Base-by-base conservation (phyloP, 208 protist species). In the Angomonas deanei region DNA sequence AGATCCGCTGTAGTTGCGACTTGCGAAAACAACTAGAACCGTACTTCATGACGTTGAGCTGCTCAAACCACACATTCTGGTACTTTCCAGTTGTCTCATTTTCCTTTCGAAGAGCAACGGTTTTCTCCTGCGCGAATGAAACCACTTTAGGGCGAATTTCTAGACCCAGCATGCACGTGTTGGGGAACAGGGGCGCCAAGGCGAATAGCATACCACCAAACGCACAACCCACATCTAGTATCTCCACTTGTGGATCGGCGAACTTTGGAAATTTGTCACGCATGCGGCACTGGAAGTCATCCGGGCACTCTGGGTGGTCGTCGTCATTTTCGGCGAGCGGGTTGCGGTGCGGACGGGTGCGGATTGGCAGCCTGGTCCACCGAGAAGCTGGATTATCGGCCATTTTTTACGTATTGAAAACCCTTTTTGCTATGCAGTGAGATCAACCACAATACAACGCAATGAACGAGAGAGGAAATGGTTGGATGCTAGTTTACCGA, bases 41-140 rank as follows among this genome's bases (percentile, higher is more conserved):
- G 64, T 96, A 98, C 80, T 99, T 99, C 98, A 99, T 99, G 1
- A 97, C 95, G 71, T 99, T 99, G 34, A 92, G 76, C 53, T 93
- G 92, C 38, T 97, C 91, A 64, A 98, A 97, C 76, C 90, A 93
- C 13, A 98, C 67, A 70, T 99, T 99, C 33, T 92, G 75, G 66
- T 95, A 98, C 46, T 93, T 71, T 48, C 60, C 24, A 39, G 53
- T 47, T n/a, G 59, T 17, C 66, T 54, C 46, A 84, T 59, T 61
- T 21, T 67, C 73, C 10, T 66, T 32, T 1, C 90, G 80, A 10
- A 93, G 70, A 2, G 50, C 69, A 19, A 74, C 15, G 10, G 83
- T 74, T 65, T 92, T 92, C 24, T 91, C 64, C 60, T 97, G 88
- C 1, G 97, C 96, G 68, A 93, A 98, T 15, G 83, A 70, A 17